A percentile compares a stretch with the other conserved stretches of the same genome.
Evolutionary conservation across 2,329 filamentous ascomycete genomes (phyloP).

Genomic region (Pleomassaria siparia): DNA sequence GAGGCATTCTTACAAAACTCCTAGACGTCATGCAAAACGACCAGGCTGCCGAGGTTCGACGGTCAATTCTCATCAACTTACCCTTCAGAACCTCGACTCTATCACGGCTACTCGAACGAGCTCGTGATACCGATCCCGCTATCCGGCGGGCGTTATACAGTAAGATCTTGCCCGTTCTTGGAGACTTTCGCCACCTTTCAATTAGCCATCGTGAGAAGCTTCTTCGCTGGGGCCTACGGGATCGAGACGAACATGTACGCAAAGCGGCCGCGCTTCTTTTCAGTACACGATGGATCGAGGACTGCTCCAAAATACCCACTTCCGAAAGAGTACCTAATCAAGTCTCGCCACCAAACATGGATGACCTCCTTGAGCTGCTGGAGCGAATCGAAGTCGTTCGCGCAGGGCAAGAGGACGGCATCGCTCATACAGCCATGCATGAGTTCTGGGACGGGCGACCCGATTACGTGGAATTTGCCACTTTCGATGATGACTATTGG

Average conservation of each 20-base stretch:
- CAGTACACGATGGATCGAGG: constrained; percentile 95
- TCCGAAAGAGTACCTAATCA: constrained; percentile 54
- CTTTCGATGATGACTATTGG: constrained; percentile 76
- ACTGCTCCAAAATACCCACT: constrained; percentile 73
- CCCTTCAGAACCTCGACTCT: constrained; percentile 80
- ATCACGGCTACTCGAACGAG: constrained; percentile 85
- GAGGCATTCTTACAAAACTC: constrained; percentile 77
- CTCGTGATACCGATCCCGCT: constrained; percentile 81
- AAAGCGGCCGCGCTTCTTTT: constrained; percentile 90
- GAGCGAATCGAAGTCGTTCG: constrained; percentile 94
- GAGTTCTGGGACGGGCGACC: constrained; percentile 94
- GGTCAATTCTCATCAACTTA: constrained; percentile 86
- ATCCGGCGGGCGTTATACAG: constrained; percentile 87
- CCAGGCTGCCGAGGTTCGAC: constrained; percentile 87
- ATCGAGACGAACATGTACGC: constrained; percentile 90
- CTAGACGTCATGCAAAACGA: constrained; percentile 91
- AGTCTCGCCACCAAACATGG: constrained; percentile 57
- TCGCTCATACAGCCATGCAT: constrained; percentile 90
- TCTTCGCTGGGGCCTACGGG: constrained; percentile 88
- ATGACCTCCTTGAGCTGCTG: constrained; percentile 85
- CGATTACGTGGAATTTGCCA: constrained; percentile 73
- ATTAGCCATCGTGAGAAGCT: constrained; percentile 94
- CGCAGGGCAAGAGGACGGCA: constrained; percentile 84
- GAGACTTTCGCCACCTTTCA: constrained; percentile 91
- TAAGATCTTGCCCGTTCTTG: constrained; percentile 79